These are phyloP conservation scores for Paraphaeosphaeria sporulosa DNA, from an alignment of 2,329 filamentous ascomycete species.

Conservation along the genomic window DNA sequence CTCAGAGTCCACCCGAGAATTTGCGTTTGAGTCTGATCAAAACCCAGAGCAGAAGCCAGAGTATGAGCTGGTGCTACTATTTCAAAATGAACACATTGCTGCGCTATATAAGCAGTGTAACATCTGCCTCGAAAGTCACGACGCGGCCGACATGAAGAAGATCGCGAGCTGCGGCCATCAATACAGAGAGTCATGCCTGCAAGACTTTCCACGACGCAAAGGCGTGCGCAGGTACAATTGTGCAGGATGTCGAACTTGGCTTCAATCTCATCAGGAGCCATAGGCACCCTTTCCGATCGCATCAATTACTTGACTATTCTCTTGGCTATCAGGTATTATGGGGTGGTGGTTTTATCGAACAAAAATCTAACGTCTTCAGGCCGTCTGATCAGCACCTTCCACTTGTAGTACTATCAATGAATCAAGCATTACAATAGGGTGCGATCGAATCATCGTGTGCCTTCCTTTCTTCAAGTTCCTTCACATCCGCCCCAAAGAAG, in stretches of 20 bases:
- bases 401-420: background rate
- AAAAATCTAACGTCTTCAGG: background rate
- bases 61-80: background rate
- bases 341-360: background rate
- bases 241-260: background rate
- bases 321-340: too few species aligned
- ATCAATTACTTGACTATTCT: background rate
- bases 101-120: slow-evolving; percentile 22
- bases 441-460: background rate
- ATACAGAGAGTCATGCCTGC: slow-evolving; percentile 4
- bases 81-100: slow-evolving; percentile 2
- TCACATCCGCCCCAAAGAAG: slow-evolving; percentile 18
- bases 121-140: slow-evolving; percentile 23
- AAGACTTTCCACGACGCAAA: background rate
- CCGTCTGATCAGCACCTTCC: background rate
- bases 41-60: too few species aligned
- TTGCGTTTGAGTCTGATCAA: too few species aligned
- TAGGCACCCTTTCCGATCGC: background rate
- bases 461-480: slow-evolving; percentile 4
- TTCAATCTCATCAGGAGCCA: background rate
- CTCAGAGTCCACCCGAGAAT: too few species aligned
- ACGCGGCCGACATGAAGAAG: slow-evolving; percentile 12
- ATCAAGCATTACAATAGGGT: background rate
- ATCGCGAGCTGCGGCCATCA: slow-evolving; percentile 16
- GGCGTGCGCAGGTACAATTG: slow-evolving; percentile 5